Base-by-base conservation (phyloP, 2,329 filamentous ascomycete species). In the Curvularia lunata region DNA sequence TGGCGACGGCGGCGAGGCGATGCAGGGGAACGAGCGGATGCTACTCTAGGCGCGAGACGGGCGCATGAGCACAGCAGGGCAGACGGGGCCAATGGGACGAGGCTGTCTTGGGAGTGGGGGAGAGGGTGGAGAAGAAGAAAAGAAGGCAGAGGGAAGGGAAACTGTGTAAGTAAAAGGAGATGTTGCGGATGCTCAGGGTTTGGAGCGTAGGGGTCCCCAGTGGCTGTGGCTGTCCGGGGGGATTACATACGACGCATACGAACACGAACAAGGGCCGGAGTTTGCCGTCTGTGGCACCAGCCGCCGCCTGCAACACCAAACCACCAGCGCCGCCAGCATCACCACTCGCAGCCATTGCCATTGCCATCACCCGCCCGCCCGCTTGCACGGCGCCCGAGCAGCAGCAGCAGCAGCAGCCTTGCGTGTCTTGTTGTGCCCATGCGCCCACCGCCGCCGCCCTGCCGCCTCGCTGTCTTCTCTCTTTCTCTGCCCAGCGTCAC, bases 401-500 rank as follows among this genome's bases (percentile, higher is more conserved):
- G 34, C 34, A 37, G 16, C 34, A 37, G 34, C 7, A 37, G 40
- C 18, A 10, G 8, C 40, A 23, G 9, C 43, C 18, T 19, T 10
- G 23, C 27, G 10, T 6, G 27, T 47, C 18, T 19, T 28, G 13
- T 30, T 30, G 52, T 49, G 48, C 52, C 51, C 25, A 54, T 54
- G 50, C 51, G 28, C 45, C 55, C 19, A 21, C 45, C 40, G 51
- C 55, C 42, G 51, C 55, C 42, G 42, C 49, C 34, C 40, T 18
- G 16, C 34, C 13, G 34, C 7, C 49, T 41, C 45, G 37, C 40
- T 45, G 18, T 40, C 19, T 27, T 47, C 41, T 34, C 19, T 25
- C 43, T 32, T 38, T 61, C 48, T 38, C 52, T 43, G 47, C 60
- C 54, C 50, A 61, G 65, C 67, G 65, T 67, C 67, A 67, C 69